Evolutionary conservation across 2,329 filamentous ascomycete genomes (phyloP), one percentile per base, ranked within the genome.

Genomic region (Xylaria sp.): DNA sequence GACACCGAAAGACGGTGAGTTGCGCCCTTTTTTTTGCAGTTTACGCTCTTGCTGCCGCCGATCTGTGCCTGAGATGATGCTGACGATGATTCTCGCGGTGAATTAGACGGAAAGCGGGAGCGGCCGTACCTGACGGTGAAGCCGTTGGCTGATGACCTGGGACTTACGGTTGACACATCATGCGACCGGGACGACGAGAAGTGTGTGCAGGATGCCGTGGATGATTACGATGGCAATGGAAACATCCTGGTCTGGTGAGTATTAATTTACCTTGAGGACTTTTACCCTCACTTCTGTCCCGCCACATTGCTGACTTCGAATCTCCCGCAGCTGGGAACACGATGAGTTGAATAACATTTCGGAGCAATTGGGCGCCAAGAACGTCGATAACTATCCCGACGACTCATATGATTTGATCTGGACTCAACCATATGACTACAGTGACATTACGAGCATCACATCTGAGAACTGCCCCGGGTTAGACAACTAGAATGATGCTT

Each of bases 161-260:
- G 85, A 3, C 77, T 90, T 4, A 81, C 79, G 0, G 83, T 90
- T 15, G 86, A 90, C 74, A 84, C 78, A 0, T 85, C 84, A 1
- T 90, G 88, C 74, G 83, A 86, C 65, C 84, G 87, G 15, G 85
- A 88, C 68, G 86, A 90, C 70, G 72, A 81, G 6, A 78, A 83
- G 6, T 90, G 88, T 68, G 88, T 90, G 20, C 80, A 81, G 25
- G 77, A 87, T 5, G 81, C 81, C 0, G 83, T 90, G 1, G 73
- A 85, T 1, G 71, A 72, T 6, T 89, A 88, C 69, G 65, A 74
- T 0, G 85, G 86, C 0, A 66, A 76, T 0, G 87, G 86, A 1
- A 90, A 90, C 71, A 86, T 91, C 56, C 77, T 91, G 54, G 86
- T 90, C 67, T 89, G 82, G 82, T 83, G 72, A 62, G 79, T 61